Conservation (phyloP, 768 basidiomycete genomes). For the Hemileccinum impolitum region DNA sequence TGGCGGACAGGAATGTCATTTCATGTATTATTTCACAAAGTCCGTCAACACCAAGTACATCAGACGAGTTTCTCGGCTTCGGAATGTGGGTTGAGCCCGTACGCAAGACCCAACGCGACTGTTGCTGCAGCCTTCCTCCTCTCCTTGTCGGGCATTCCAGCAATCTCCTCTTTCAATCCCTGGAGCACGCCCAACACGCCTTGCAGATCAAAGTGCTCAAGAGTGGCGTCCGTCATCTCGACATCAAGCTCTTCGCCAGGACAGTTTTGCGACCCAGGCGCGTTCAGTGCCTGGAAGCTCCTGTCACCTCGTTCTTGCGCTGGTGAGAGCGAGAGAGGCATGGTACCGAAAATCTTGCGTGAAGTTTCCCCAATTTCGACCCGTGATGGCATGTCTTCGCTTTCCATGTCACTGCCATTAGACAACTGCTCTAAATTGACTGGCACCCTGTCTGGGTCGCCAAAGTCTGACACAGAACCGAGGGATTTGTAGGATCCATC, state of each 20-base stretch:
- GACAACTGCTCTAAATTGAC: constrained; percentile 13
- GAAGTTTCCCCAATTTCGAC: constrained; percentile 50
- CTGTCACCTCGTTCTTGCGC: constrained; percentile 9
- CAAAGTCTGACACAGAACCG: constrained; percentile 60
- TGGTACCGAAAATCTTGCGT: constrained; percentile 46
- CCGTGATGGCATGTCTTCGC: constrained; percentile 42
- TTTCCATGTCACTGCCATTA: constrained; percentile 2
- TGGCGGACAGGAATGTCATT: not conserved
- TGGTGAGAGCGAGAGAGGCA: constrained; percentile 17
- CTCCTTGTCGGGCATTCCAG: constrained; percentile 59
- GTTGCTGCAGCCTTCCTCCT: constrained; percentile 64
- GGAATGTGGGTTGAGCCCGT: constrained; percentile 43
- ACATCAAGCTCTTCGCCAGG: constrained; percentile 17
- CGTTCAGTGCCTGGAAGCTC: not conserved
- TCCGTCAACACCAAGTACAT: not conserved
- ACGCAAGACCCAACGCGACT: constrained; percentile 70
- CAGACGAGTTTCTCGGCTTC: constrained; percentile 6
- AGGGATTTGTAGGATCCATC: constrained; percentile 47
- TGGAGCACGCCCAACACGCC: constrained; percentile 59
- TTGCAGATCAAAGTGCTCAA: constrained; percentile 58
- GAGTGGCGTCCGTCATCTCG: constrained; percentile 35
- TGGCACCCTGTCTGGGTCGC: constrained; percentile 37
- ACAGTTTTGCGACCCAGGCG: constrained; percentile 26
- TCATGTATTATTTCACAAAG: not conserved
- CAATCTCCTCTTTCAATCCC: constrained; percentile 72